A percentile compares a stretch with the other conserved stretches of the same genome.
Evolutionary conservation across 495 filamentous ascomycete genomes (phyloP).

Genomic region (Lasiosphaeria ovina): DNA sequence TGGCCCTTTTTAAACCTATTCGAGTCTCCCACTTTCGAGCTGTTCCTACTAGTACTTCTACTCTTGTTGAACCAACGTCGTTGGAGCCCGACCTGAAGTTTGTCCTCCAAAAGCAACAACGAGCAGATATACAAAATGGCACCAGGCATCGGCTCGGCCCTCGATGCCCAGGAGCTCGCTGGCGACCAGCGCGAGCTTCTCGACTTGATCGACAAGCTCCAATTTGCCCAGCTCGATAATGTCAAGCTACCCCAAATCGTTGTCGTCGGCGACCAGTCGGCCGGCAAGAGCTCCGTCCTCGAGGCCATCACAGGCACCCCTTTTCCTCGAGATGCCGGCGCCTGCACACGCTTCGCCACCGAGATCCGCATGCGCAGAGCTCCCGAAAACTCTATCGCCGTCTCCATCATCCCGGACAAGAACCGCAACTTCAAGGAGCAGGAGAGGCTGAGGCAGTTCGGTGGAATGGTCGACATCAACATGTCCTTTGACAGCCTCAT

Average conservation of each 20-base stretch:
- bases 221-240: constrained; percentile 41
- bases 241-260: constrained; percentile 65
- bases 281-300: constrained; percentile 72
- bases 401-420: constrained; percentile 52
- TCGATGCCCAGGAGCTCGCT: constrained; percentile 37
- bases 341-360: constrained; percentile 69
- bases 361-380: constrained; percentile 52
- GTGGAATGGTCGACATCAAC: constrained; percentile 30
- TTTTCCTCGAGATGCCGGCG: constrained; percentile 62
- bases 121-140: constrained; percentile 13
- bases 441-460: constrained; percentile 45
- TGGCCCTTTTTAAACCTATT: no score
- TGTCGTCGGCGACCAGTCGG: constrained; percentile 71
- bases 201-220: constrained; percentile 41
- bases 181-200: constrained; percentile 36
- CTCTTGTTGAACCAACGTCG: no score
- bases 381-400: constrained; percentile 41
- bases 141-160: constrained; percentile 29
- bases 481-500: constrained; percentile 38
- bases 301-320: constrained; percentile 70
- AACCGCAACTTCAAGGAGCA: constrained; percentile 34
- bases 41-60: no score
- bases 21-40: no score
- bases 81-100: no score
- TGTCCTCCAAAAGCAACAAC: not conserved